A percentile compares a stretch with the other conserved stretches of the same genome.
Evolutionary conservation across 768 basidiomycete genomes (phyloP).

Genomic region (Tricholoma matsutake): DNA sequence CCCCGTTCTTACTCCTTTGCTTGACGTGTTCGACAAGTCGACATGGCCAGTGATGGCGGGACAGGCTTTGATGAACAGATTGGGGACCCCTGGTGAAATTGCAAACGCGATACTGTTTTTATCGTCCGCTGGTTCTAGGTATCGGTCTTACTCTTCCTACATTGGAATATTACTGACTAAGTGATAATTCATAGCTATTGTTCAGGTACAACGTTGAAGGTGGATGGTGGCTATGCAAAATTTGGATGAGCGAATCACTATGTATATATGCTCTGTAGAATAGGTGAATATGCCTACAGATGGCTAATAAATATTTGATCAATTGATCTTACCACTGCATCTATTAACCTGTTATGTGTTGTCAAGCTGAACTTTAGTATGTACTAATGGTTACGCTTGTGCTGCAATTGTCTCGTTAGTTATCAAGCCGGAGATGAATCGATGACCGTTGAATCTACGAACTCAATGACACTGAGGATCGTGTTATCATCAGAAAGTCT

Average conservation of each 20-base stretch:
- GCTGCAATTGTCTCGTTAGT: too few species aligned
- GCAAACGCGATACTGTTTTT: constrained; percentile 15
- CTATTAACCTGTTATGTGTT: too few species aligned
- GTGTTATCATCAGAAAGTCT: too few species aligned
- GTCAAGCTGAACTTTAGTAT: too few species aligned
- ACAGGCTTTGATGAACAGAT: constrained; percentile 10
- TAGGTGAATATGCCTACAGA: too few species aligned
- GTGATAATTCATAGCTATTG: constrained; percentile 11
- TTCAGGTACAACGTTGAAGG: constrained; percentile 14
- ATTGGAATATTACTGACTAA: background rate
- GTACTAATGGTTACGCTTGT: too few species aligned
- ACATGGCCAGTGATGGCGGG: constrained; percentile 12
- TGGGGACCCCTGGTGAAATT: constrained; percentile 13
- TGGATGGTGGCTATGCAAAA: constrained; percentile 18
- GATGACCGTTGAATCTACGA: too few species aligned
- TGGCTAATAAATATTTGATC: too few species aligned
- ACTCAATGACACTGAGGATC: too few species aligned
- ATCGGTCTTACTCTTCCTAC: background rate
- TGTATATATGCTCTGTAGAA: too few species aligned
- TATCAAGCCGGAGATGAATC: too few species aligned
- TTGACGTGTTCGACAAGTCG: constrained; percentile 10
- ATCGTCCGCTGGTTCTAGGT: constrained; percentile 12
- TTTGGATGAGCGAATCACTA: constrained; percentile 6
- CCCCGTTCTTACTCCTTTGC: constrained; percentile 13
- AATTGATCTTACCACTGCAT: too few species aligned